Evolutionary conservation across 1,139 yeast species (phyloP), one percentile per base, ranked within the genome.

Genomic region (Protomyces arabidopsidicola): DNA sequence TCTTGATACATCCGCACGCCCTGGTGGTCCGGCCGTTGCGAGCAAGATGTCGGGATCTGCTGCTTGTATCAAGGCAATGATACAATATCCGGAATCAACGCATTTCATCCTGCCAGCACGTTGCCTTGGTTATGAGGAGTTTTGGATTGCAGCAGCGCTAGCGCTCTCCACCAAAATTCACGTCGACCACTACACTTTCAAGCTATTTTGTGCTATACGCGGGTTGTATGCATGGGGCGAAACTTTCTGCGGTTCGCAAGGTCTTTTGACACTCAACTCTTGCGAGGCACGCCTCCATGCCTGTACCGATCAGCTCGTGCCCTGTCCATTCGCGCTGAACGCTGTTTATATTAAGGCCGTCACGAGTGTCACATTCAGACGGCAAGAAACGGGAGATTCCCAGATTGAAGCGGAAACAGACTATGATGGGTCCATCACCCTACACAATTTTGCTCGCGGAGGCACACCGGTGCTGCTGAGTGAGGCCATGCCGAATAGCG

Each of bases 81-180:
- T 70, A 22, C 64, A 70, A 36, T 84, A 84, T 68, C 85, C 87
- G 0, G 70, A 73, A 0, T 78, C 78, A 18, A 72, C 84, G 2
- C 73, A 71, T 6, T 81, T 82, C 64, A 74, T 70, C 57, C 79
- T 83, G 63, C 68, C 71, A 5, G 83, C 81, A 64, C 71, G 74
- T 5, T 77, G 78, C 0, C 71, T 80, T 1, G 88, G 88, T 0
- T 83, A 82, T 66, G 88, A 84, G 69, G 84, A 82, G 66, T 80
- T 79, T 0, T 81, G 86, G 82, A 72, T 78, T 1, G 76, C 76
- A 9, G 70, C 82, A 1, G 75, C 77, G 0, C 70, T 73, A 1
- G 67, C 72, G 5, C 74, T 79, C 39, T 68, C 71, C 2, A 77
- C 78, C 0, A 71, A 52, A 34, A 45, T 82, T 1, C 79, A 75